Conservation (phyloP, 495 filamentous ascomycete species). For the Achaetomiella virescens region DNA sequence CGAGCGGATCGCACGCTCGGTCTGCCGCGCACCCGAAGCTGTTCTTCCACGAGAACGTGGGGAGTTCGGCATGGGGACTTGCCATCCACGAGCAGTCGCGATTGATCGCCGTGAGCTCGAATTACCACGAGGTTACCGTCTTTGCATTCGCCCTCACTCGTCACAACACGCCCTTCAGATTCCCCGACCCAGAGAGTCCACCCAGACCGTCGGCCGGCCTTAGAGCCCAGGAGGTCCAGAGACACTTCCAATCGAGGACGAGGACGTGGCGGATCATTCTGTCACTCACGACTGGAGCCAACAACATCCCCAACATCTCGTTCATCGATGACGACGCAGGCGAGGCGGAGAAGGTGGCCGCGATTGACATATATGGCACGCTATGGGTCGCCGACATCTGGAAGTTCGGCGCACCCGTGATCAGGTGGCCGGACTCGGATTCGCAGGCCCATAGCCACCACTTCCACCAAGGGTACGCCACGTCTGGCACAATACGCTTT, state of each 20-base stretch:
- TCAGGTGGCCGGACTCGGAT: slow-evolving; percentile 3
- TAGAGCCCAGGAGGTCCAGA: slow-evolving; percentile 23
- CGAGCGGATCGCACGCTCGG: background rate
- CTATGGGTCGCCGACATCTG: slow-evolving; percentile 64
- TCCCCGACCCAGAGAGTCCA: slow-evolving; percentile 5
- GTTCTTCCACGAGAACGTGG: slow-evolving; percentile 72
- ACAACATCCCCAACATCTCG: slow-evolving; percentile 72
- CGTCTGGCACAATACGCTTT: background rate
- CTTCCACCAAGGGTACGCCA: background rate
- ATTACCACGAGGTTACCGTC: slow-evolving; percentile 58
- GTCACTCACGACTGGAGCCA: slow-evolving; percentile 23
- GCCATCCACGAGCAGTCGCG: slow-evolving; percentile 74
- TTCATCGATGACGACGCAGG: slow-evolving; percentile 66
- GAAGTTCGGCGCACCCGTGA: slow-evolving; percentile 25
- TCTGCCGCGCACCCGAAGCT: slow-evolving; percentile 27
- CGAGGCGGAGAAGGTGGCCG: slow-evolving; percentile 58
- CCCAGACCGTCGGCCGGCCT: slow-evolving; percentile 13
- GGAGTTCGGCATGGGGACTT: slow-evolving; percentile 78
- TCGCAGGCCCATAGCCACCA: background rate
- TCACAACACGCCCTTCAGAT: slow-evolving; percentile 4
- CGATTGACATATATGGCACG: slow-evolving; percentile 64
- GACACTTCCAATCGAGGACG: slow-evolving; percentile 27
- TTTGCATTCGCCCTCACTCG: slow-evolving; percentile 65
- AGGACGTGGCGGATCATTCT: slow-evolving; percentile 40
- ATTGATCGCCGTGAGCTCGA: slow-evolving; percentile 75